These are phyloP conservation scores for Aspergillus tamarii DNA, from an alignment of 2,329 filamentous ascomycete species.

Conservation along the genomic window DNA sequence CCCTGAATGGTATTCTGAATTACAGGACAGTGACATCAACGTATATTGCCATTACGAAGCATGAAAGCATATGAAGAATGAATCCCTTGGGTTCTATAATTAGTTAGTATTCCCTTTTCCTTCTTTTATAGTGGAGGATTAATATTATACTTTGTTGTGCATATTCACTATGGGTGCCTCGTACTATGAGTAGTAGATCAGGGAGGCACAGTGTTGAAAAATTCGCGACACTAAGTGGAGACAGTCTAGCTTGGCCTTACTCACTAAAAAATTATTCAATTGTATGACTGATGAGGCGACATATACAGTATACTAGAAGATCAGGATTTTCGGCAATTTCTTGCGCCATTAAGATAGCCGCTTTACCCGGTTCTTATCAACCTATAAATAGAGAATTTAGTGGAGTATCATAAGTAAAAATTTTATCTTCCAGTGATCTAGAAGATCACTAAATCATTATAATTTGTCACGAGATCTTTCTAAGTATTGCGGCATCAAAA, in stretches of 20 bases:
- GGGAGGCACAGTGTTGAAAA: not conserved
- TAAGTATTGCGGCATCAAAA: not conserved
- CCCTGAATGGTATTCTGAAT: not conserved
- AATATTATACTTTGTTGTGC: not conserved
- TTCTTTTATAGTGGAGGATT: not conserved
- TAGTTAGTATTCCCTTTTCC: not conserved
- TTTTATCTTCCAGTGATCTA: not conserved
- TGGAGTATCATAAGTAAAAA: not conserved
- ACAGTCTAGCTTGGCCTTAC: not conserved
- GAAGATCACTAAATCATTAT: not conserved
- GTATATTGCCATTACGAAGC: not conserved
- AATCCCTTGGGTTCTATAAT: not conserved
- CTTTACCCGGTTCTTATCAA: not conserved
- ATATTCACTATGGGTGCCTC: not conserved
- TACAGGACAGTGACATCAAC: constrained; percentile 1
- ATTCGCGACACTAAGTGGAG: not conserved
- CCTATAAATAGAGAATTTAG: not conserved
- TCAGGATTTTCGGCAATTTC: not conserved
- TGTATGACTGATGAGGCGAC: constrained; percentile 3
- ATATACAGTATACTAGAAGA: not conserved
- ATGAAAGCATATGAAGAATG: not conserved
- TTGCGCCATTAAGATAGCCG: not conserved
- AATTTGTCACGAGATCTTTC: not conserved
- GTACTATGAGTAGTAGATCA: too few relatives aligned
- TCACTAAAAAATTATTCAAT: not conserved